A percentile compares a stretch with the other conserved stretches of the same genome.
phyloP scores from a whole-genome alignment of 2,329 filamentous ascomycete species.

The Cordyceps militaris region DNA sequence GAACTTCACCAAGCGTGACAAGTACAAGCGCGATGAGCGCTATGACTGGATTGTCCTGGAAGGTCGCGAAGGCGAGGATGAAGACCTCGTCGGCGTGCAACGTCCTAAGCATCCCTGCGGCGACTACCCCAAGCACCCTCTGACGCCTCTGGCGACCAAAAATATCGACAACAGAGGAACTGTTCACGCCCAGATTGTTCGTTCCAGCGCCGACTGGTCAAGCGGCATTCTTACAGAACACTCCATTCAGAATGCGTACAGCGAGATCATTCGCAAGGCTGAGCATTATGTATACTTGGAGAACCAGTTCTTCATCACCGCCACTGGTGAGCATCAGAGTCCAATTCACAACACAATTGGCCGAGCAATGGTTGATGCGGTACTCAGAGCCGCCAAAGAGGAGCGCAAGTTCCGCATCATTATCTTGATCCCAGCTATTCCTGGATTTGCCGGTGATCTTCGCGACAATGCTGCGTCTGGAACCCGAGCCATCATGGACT shows the following conservation, averaged over 20 bases:
- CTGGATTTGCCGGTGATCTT: constrained; percentile 89
- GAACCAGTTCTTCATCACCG: constrained; percentile 97
- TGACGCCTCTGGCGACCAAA: constrained; percentile 62
- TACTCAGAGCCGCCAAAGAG: constrained; percentile 73
- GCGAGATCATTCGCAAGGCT: constrained; percentile 76
- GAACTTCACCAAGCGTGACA: constrained; percentile 97
- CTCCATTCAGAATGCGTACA: constrained; percentile 82
- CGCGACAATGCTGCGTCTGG: constrained; percentile 75
- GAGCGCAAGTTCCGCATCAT: constrained; percentile 86
- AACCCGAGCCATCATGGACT: constrained; percentile 95
- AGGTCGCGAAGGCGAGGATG: constrained; percentile 67
- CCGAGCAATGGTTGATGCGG: constrained; percentile 81
- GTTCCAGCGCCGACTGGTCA: constrained; percentile 89
- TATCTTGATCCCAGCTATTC: constrained; percentile 81
- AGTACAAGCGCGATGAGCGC: constrained; percentile 81
- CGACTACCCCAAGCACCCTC: constrained; percentile 75
- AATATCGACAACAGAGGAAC: constrained; percentile 59
- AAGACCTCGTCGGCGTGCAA: constrained; percentile 83
- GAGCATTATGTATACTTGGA: constrained; percentile 96
- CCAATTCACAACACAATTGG: constrained; percentile 88
- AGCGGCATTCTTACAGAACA: constrained; percentile 80
- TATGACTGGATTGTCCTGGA: constrained; percentile 83
- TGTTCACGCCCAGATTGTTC: constrained; percentile 75
- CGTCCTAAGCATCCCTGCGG: constrained; percentile 84
- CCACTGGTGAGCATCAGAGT: constrained; percentile 78